Evolutionary conservation across 768 basidiomycete genomes (phyloP), one percentile per base, ranked within the genome.

Genomic region (Leucosporidium yakuticum): DNA sequence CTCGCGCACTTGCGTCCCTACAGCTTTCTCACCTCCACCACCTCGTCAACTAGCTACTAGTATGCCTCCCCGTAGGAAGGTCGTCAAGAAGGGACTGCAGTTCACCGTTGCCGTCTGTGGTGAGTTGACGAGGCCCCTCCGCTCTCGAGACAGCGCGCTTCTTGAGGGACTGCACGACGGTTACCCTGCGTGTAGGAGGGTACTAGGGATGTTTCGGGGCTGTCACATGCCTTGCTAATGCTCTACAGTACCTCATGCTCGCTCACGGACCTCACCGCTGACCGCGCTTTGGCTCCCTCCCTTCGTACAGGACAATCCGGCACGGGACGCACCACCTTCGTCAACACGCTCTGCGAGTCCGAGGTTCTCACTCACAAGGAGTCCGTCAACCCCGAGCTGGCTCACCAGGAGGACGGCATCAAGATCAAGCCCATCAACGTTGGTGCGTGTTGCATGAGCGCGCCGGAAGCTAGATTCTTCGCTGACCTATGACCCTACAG

Each of bases 101-200:
- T 90, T 98, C 82, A 98, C 95, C 74, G 80, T 97, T 76, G 93
- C 93, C 91, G 95, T 97, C 63, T 92, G 95, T 77, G 95, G 95
- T 95, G 70, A 77, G 91, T 85, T 51, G 69, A 70, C 12, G 51
- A 53, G 51, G n/a, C 51, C 23, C 51, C 27, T 27, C 51, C 51
- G 27, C 51, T 27, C 51, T n/a, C 51, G 27, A 53, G 8, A 2
- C 51, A 53, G n/a, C 51, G 39, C 39, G 14, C 39, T 44, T 15
- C 39, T 44, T 15, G 14, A 44, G 34, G 8, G 39, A 44, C 11
- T 44, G 6, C 14, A 8, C 11, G 8, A 15, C 3, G 39, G 8
- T 15, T 12, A 15, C 39, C 14, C 11, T 25, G 53, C 12, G 8
- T 6, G 27, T 3, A 29, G 53, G 53, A 7, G 53, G 27, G 12